phyloP scores from a whole-genome alignment of 2,329 filamentous ascomycete species.

The Cercospora sp. region DNA sequence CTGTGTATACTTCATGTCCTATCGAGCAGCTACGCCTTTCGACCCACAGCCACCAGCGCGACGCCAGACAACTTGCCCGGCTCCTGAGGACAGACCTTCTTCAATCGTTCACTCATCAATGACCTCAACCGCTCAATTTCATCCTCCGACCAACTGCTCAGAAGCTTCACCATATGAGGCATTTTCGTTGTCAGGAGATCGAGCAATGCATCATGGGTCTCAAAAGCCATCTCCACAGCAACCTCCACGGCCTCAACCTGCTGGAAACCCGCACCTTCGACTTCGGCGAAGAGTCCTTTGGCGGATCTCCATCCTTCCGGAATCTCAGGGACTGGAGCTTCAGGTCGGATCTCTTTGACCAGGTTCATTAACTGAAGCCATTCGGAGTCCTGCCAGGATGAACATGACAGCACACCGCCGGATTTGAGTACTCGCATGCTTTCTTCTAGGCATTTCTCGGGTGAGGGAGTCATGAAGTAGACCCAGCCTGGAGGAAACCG shows the following conservation, averaged over 20 bases:
- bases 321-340: slow-evolving; percentile 27
- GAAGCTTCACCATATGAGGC: slow-evolving; percentile 31
- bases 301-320: slow-evolving; percentile 32
- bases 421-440: slow-evolving; percentile 31
- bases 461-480: slow-evolving; percentile 24
- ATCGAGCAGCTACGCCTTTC: slow-evolving; percentile 21
- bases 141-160: slow-evolving; percentile 30
- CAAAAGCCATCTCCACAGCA: slow-evolving; percentile 31
- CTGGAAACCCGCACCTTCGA: slow-evolving; percentile 35
- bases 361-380: slow-evolving; percentile 35
- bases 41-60: slow-evolving; percentile 33
- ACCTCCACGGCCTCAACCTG: slow-evolving; percentile 32
- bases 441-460: slow-evolving; percentile 32
- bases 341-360: slow-evolving; percentile 25
- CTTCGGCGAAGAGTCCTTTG: slow-evolving; percentile 25
- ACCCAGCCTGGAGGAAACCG: not conserved
- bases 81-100: slow-evolving; percentile 27
- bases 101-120: slow-evolving; percentile 26
- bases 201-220: slow-evolving; percentile 18
- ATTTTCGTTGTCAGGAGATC: slow-evolving; percentile 28
- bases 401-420: slow-evolving; percentile 31
- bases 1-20: not conserved
- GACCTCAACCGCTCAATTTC: slow-evolving; percentile 26
- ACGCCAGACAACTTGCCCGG: slow-evolving; percentile 33
- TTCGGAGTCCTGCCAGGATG: slow-evolving; percentile 34